phyloP scores from a whole-genome alignment of 148 eudicot genomes.

The Vaccinium macrocarpon region DNA sequence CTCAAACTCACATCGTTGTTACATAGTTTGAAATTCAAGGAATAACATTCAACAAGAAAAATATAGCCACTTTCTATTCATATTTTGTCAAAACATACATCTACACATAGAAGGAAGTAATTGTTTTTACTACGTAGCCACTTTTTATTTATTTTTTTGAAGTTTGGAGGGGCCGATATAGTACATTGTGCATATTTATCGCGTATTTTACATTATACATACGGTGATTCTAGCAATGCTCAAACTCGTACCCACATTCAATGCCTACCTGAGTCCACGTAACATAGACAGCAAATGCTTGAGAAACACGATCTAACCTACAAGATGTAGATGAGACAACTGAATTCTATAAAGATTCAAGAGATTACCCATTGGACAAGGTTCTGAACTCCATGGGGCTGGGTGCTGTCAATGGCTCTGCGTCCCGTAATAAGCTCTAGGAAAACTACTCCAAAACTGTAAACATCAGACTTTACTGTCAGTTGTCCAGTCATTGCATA shows the following conservation, averaged over 20 bases:
- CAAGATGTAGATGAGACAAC: background rate
- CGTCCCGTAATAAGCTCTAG: constrained; percentile 30
- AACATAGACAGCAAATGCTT: background rate
- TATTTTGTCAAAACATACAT: too few species aligned
- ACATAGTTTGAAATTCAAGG: too few species aligned
- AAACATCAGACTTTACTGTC: constrained; percentile 30
- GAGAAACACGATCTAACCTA: background rate
- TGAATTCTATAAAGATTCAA: background rate
- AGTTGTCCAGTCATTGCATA: constrained; percentile 27
- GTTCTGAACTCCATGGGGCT: constrained; percentile 22
- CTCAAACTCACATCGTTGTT: too few species aligned
- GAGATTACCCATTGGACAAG: constrained; percentile 23
- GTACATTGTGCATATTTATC: too few species aligned
- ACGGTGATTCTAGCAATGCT: background rate
- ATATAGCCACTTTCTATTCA: too few species aligned
- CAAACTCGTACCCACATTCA: background rate
- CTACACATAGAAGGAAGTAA: too few species aligned
- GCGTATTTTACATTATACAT: too few species aligned
- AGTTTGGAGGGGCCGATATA: too few species aligned
- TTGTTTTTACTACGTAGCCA: too few species aligned
- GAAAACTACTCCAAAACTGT: constrained; percentile 25
- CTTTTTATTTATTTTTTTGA: too few species aligned
- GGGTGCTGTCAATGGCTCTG: constrained; percentile 25
- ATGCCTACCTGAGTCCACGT: background rate
- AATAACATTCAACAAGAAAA: too few species aligned